These are phyloP conservation scores for Aspergillus carbonarius DNA, from an alignment of 2,329 filamentous ascomycete genomes.

Conservation along the genomic window DNA sequence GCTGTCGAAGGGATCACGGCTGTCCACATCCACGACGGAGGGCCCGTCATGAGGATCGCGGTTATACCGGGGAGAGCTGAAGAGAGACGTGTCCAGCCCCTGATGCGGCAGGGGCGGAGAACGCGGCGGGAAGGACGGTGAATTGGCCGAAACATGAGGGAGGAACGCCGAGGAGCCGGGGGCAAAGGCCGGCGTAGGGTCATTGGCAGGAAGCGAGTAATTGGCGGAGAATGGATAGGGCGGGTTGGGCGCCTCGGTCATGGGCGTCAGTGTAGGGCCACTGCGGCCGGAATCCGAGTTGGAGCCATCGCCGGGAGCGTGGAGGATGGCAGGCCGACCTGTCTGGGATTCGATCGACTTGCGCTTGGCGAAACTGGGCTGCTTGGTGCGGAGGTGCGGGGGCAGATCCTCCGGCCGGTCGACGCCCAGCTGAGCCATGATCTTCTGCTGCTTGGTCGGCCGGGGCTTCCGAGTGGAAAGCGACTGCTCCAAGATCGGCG, in stretches of 20 bases:
- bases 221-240: conserved; percentile 42
- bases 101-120: conserved; percentile 40
- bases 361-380: conserved; percentile 65
- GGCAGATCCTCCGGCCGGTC: conserved; percentile 89
- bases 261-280: conserved; percentile 35
- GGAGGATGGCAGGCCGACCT: conserved; percentile 28
- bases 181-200: conserved; percentile 39
- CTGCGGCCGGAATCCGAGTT: conserved; percentile 32
- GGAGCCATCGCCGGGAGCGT: conserved; percentile 31
- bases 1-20: conserved; percentile 36
- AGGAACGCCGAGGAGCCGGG: conserved; percentile 38
- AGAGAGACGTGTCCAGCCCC: conserved; percentile 40
- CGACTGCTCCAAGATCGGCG: conserved; percentile 81
- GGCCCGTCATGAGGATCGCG: conserved; percentile 35
- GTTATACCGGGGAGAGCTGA: conserved; percentile 42
- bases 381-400: conserved; percentile 75
- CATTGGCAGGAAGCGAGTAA: conserved; percentile 38
- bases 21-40: conserved; percentile 32
- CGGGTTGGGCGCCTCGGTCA: conserved; percentile 30
- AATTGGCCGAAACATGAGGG: conserved; percentile 34
- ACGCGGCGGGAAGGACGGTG: conserved; percentile 41
- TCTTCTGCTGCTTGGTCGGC: conserved; percentile 94
- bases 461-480: conserved; percentile 92
- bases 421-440: conserved; percentile 84
- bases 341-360: conserved; percentile 60